Base-by-base conservation (phyloP, 1,139 yeast genomes). In the Yamadazyma buinensis region DNA sequence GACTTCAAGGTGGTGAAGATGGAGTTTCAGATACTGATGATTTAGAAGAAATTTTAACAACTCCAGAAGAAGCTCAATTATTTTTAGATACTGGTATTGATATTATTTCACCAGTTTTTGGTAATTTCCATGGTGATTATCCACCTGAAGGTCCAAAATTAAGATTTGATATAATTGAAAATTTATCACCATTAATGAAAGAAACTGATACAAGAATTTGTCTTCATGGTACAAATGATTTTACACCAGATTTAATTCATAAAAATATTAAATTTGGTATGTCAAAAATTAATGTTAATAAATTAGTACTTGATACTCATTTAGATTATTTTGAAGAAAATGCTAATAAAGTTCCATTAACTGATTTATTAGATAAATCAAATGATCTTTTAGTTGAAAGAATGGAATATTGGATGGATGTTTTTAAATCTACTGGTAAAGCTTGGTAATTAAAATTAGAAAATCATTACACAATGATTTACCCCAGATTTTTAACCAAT, bases 1-100 rank as follows among this genome's bases (percentile, higher is more conserved):
- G 44, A 30, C 39, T 40, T 26, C 40, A 40, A 29, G 44, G 44
- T n/a, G 42, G 41, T 14, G 44, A 40, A 33, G 44, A 40, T 31
- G 44, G 44, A 2, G 37, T 40, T 15, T 30, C 28, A 19, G 44
- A 40, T 24, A 38, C 42, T 2, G 30, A 31, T 7, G 44, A 39
- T 10, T 29, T 40, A n/a, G 42, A 40, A 29, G 42, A 39, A 15
- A 36, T 40, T 26, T 26, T 40, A 14, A 40, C 44, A 10, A 39
- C 44, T 5, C 44, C 44, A 21, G 42, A 40, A 31, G 44, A 40
- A 29, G 44, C 44, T 3, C 22, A 30, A 2, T 28, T 38, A 23
- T 40, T 40, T 20, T 29, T 40, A 12, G 33, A 39, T 15, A 39
- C 44, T 10, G 44, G 44, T 10, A 40, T 40, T 21, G 44, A 40